Evolutionary conservation across 2,329 filamentous ascomycete genomes (phyloP), one percentile per base, ranked within the genome.

Genomic region (Aspergillus intermedius): DNA sequence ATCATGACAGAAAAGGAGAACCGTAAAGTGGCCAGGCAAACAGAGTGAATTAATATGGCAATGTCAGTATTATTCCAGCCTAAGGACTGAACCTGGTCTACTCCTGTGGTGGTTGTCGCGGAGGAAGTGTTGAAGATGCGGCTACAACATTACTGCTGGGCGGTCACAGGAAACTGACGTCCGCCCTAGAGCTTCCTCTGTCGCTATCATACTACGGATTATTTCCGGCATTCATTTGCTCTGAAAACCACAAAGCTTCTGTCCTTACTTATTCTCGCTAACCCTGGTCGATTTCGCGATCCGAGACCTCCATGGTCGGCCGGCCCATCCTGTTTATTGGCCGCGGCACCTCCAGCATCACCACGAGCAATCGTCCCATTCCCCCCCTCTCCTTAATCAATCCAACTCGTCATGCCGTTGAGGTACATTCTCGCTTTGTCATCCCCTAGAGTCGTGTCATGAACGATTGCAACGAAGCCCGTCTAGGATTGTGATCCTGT

Each of bases 321-420:
- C 10, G 25, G 25, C 25, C 25, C 25, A 9, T 30, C 10, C 25
- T 30, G 5, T 30, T 30, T 30, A 30, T 30, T 30, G 25, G 25
- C 10, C 4, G 10, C 25, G 4, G 25, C 25, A 30, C 9, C 25
- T 30, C 25, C 25, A 30, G 25, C 10, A 30, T 30, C 4, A 30
- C 25, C 25, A 30, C 25, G 10, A 30, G 57, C 52, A 48, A 48
- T 34, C 43, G 47, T 48, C 30, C 39, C 17, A 21, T 19, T 19
- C 4, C 2, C 4, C 9, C 17, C 37, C 8, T 10, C 17, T 40
- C 15, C 4, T 40, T 12, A 12, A 12, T 40, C 17, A 21, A 12
- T 46, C 42, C 51, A 52, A 54, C 56, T 53, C 56, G 53, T 56
- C 46, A 53, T 47, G 30, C 44, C 57, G 47, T 40, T 50, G n/a